Conservation (phyloP, 2,329 filamentous ascomycete genomes). For the Aspergillus sp. region DNA sequence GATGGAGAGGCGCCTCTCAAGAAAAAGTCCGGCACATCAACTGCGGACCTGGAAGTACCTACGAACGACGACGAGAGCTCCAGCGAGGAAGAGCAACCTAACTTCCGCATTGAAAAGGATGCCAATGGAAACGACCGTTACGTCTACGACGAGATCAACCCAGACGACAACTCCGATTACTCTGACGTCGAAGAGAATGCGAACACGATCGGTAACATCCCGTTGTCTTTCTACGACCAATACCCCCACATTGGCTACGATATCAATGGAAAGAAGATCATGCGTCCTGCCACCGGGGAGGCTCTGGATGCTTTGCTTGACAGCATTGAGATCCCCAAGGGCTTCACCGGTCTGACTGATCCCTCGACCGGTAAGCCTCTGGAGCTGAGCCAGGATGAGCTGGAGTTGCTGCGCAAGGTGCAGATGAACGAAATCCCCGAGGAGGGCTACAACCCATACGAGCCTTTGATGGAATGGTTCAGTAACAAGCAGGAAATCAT, state of each 20-base stretch:
- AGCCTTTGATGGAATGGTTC: constrained; percentile 93
- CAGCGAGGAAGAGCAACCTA: constrained; percentile 47
- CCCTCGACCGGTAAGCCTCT: constrained; percentile 90
- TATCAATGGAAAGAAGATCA: constrained; percentile 97
- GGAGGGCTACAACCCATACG: constrained; percentile 90
- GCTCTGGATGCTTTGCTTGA: constrained; percentile 91
- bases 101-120: constrained; percentile 69
- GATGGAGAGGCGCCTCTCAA: constrained; percentile 46
- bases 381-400: constrained; percentile 80
- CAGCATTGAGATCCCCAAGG: constrained; percentile 94
- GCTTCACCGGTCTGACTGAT: constrained; percentile 95
- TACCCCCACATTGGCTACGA: constrained; percentile 99
- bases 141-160: constrained; percentile 89
- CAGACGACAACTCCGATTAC: constrained; percentile 94
- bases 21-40: constrained; percentile 34
- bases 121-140: constrained; percentile 90
- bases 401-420: constrained; percentile 83
- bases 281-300: constrained; percentile 91
- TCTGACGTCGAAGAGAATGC: constrained; percentile 74
- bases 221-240: constrained; percentile 90
- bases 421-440: constrained; percentile 86
- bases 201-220: constrained; percentile 96
- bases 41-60: constrained; percentile 14
- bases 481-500: constrained; percentile 87
- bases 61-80: constrained; percentile 21